phyloP scores from a whole-genome alignment of 163 green algal genomes.

The Scenedesmus sp. region DNA sequence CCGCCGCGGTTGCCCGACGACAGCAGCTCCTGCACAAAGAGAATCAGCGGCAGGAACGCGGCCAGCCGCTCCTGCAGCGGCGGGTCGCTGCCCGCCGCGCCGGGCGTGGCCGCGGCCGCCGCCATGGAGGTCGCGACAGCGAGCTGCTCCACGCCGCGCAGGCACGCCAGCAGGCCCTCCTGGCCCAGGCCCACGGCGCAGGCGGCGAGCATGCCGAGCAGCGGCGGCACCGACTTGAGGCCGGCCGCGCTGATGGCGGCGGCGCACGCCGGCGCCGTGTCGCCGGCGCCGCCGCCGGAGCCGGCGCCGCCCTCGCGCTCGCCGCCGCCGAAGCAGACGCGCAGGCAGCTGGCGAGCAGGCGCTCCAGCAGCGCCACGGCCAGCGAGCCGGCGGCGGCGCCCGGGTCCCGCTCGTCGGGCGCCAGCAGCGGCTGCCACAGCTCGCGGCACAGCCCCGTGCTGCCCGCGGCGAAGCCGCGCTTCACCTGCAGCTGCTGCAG shows the following conservation, averaged over 20 bases:
- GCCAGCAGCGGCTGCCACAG: slow-evolving; percentile 28
- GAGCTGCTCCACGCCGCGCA: slow-evolving; percentile 21
- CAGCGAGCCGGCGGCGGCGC: background rate
- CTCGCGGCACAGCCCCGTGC: background rate
- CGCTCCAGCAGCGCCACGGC: slow-evolving; percentile 37
- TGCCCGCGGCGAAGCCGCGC: slow-evolving; percentile 6
- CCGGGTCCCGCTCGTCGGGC: background rate
- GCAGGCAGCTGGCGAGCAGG: background rate
- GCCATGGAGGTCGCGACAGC: slow-evolving; percentile 14
- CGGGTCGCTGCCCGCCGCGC: background rate
- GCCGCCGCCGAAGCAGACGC: background rate
- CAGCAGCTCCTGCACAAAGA: slow-evolving; percentile 34
- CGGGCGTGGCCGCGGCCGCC: background rate
- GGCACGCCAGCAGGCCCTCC: slow-evolving; percentile 20
- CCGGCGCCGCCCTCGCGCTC: background rate
- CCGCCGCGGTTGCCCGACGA: slow-evolving; percentile 8
- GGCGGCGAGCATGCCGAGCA: slow-evolving; percentile 1
- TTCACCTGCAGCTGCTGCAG: slow-evolving; percentile 15
- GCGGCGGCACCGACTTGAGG: background rate
- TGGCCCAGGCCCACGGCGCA: background rate
- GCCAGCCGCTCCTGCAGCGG: slow-evolving; percentile 25
- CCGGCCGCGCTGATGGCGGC: background rate
- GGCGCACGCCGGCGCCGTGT: background rate
- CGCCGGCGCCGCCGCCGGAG: slow-evolving; percentile 1
- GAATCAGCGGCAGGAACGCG: slow-evolving; percentile 26